Conservation (phyloP, 345 rosid species). For the Erysimum cheiranthoides region DNA sequence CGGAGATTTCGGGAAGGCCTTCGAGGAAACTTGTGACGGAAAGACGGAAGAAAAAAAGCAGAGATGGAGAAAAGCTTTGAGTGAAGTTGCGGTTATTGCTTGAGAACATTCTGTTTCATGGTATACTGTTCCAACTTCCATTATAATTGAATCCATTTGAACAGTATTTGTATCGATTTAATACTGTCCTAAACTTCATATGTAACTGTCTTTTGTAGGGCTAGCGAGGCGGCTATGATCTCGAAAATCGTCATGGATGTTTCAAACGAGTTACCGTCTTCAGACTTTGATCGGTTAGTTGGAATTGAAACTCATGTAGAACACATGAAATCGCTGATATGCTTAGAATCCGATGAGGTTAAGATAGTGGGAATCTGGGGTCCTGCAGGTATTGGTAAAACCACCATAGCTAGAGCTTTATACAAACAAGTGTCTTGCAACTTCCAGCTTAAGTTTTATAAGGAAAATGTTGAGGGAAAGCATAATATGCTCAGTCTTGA, state of each 20-base stretch:
- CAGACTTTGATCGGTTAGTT: constrained; percentile 15
- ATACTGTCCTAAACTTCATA: too few relatives aligned
- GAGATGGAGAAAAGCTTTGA: not conserved
- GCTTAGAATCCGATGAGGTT: constrained; percentile 12
- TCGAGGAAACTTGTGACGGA: not conserved
- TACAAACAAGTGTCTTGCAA: not conserved
- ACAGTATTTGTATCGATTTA: too few relatives aligned
- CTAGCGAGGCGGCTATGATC: constrained; percentile 9
- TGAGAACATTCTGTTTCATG: not conserved
- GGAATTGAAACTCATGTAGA: constrained; percentile 24
- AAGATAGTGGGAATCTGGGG: constrained; percentile 27
- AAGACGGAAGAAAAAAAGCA: not conserved
- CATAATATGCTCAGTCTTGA: too few relatives aligned
- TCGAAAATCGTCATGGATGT: constrained; percentile 13
- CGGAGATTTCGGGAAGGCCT: constrained; percentile 9
- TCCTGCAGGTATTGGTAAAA: constrained; percentile 27
- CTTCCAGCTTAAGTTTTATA: constrained; percentile 26
- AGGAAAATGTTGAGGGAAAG: not conserved
- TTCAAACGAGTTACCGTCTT: constrained; percentile 21
- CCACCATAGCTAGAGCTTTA: constrained; percentile 29
- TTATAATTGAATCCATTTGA: too few relatives aligned
- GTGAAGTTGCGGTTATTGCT: not conserved
- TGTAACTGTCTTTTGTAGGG: not conserved
- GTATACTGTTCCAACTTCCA: too few relatives aligned
- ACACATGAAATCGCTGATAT: not conserved